Base-by-base conservation (phyloP, 2,329 filamentous ascomycete species). In the Trichoderma pleuroti region DNA sequence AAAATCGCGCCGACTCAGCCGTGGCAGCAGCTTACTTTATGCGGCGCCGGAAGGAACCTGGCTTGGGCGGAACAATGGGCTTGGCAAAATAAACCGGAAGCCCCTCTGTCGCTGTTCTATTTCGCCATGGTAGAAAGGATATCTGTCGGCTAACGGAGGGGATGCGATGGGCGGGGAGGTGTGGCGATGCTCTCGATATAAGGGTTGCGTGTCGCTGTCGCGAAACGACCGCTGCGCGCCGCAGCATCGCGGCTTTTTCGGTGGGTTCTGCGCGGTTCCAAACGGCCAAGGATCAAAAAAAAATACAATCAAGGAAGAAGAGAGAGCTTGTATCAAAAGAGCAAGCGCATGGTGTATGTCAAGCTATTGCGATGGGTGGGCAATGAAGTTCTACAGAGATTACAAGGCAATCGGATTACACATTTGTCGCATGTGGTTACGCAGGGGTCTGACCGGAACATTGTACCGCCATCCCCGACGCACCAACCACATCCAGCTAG, bases 51-150 rank as follows among this genome's bases (percentile, higher is more conserved):
- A 79, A 73, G 49, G 72, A 70, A 32, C 74, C 72, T 11, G 72
- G 57, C 34, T 60, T 72, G 4, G 71, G 63, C n/a, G 69, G 62
- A 49, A 39, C 71, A 28, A 26, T 68, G 66, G 36, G 61, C 24
- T 52, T 75, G 5, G 78, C 72, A 30, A 82, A 82, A 62, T 81
- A 82, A 2, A 81, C 76, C 0, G 80, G 79, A 1, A 81, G 59
- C 7, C 75, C 72, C 2, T 74, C 64, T 3, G 73, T 18, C 6
- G 70, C 10, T 34, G 72, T 66, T 54, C 70, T 75, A 70, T 73
- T 75, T 63, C 76, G 76, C 75, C 80, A 81, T 49, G 80, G 80
- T 12, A 80, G 72, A 26, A 82, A 74, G 0, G 80, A 81, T 42
- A 82, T 75, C 66, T 75, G 75, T 64, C 80, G 76, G 21, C 61